These are phyloP conservation scores for Epichloe coenophiala DNA, from an alignment of 2,329 filamentous ascomycete species.

Conservation along the genomic window DNA sequence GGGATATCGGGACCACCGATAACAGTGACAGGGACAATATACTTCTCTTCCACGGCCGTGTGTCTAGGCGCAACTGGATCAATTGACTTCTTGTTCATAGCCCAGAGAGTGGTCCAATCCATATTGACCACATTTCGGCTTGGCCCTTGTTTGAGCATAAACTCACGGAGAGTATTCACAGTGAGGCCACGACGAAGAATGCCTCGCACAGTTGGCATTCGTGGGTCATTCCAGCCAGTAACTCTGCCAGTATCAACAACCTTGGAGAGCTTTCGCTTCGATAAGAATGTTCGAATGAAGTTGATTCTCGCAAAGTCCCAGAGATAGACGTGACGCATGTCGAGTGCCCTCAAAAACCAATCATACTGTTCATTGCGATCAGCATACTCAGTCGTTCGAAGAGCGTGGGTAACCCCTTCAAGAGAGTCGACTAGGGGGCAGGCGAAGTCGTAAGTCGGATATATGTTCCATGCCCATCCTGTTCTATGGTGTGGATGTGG, in stretches of 20 bases:
- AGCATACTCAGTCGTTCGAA: constrained; percentile 75
- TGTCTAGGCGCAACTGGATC: constrained; percentile 58
- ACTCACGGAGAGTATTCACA: constrained; percentile 59
- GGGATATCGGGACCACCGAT: not conserved
- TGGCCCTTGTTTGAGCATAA: constrained; percentile 65
- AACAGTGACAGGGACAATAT: too few relatives aligned
- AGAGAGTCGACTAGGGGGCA: constrained; percentile 68
- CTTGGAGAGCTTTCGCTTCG: constrained; percentile 74
- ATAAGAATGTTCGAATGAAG: constrained; percentile 70
- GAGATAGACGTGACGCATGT: constrained; percentile 64
- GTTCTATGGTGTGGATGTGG: constrained; percentile 59
- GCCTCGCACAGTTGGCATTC: constrained; percentile 65
- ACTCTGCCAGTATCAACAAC: constrained; percentile 64
- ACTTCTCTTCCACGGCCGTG: constrained; percentile 40
- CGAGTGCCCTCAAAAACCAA: constrained; percentile 66
- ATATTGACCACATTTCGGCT: constrained; percentile 63
- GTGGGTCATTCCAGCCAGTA: constrained; percentile 69
- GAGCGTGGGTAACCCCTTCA: constrained; percentile 71
- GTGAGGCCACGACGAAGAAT: constrained; percentile 61
- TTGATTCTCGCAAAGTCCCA: constrained; percentile 80
- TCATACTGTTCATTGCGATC: constrained; percentile 77
- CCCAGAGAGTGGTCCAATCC: constrained; percentile 59
- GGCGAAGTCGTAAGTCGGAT: constrained; percentile 77
- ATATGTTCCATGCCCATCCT: constrained; percentile 67
- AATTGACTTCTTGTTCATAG: constrained; percentile 59